Evolutionary conservation across 768 basidiomycete genomes (phyloP).

Genomic region (Chiua virens): DNA sequence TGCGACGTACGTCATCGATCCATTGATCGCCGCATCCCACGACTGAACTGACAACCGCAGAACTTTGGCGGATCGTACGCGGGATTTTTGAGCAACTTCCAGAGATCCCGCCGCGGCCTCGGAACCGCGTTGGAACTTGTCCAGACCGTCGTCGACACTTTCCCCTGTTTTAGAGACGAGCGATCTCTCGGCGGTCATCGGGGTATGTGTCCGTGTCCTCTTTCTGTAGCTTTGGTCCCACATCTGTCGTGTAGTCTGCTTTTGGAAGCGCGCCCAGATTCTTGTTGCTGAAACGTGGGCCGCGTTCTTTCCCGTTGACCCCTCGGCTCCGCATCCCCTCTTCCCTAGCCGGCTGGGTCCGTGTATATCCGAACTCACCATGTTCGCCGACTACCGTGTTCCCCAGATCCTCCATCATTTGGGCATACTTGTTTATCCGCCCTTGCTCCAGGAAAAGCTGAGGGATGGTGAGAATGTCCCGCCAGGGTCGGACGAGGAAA

Average conservation of each 20-base stretch:
- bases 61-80: constrained; percentile 70
- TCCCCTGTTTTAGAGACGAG: constrained; percentile 79
- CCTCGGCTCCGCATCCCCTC: constrained; percentile 58
- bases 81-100: constrained; percentile 64
- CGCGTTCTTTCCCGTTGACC: constrained; percentile 70
- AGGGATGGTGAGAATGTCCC: constrained; percentile 42
- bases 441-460: constrained; percentile 54
- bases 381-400: constrained; percentile 94
- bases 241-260: constrained; percentile 48
- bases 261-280: constrained; percentile 93
- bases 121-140: constrained; percentile 76
- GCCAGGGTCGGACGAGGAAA: constrained; percentile 65
- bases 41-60: constrained; percentile 34
- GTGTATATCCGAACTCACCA: constrained; percentile 72
- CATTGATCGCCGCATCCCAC: constrained; percentile 3
- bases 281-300: constrained; percentile 92
- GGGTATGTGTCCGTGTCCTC: constrained; percentile 40
- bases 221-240: not conserved
- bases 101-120: constrained; percentile 45
- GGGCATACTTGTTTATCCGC: constrained; percentile 70
- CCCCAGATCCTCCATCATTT: constrained; percentile 90
- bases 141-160: constrained; percentile 63
- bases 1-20: constrained; percentile 51
- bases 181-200: constrained; percentile 52
- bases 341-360: constrained; percentile 61